phyloP scores from a whole-genome alignment of 1,284 basidiomycete genomes.

The Meripilus lineatus region DNA sequence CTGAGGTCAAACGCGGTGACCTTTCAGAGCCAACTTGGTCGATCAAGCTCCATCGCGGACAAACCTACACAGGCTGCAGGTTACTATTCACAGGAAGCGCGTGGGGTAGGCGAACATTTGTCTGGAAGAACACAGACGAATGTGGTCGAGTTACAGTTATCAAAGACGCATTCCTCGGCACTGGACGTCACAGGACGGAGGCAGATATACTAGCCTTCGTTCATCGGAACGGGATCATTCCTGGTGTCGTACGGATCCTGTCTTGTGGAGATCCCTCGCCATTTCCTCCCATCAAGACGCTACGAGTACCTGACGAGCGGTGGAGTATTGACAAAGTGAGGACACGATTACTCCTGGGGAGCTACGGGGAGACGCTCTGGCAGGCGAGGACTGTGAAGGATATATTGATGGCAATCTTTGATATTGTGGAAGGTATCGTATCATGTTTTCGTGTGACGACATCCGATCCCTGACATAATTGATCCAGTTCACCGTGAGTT shows the following conservation, averaged over 20 bases:
- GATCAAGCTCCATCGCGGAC: not conserved
- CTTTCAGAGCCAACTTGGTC: not conserved
- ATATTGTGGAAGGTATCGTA: too few species aligned
- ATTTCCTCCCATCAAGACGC: too few species aligned
- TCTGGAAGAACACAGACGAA: not conserved
- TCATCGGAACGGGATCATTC: not conserved
- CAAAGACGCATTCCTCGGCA: not conserved
- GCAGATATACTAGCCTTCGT: not conserved
- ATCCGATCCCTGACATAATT: too few species aligned
- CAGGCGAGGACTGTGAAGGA: too few species aligned
- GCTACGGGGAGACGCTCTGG: too few species aligned
- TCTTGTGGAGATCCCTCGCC: too few species aligned
- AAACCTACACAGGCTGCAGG: not conserved
- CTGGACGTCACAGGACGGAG: not conserved
- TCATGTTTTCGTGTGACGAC: too few species aligned
- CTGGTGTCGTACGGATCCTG: too few species aligned
- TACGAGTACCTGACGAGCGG: too few species aligned
- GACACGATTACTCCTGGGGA: too few species aligned
- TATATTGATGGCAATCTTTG: too few species aligned
- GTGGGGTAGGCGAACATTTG: not conserved
- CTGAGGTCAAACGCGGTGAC: not conserved
- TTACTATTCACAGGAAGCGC: not conserved
- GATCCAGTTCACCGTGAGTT: constrained; percentile 9
- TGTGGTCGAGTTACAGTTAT: not conserved
- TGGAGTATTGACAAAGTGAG: too few species aligned